phyloP scores from a whole-genome alignment of 2,329 filamentous ascomycete genomes.

The Diaporthe citrichinensis region DNA sequence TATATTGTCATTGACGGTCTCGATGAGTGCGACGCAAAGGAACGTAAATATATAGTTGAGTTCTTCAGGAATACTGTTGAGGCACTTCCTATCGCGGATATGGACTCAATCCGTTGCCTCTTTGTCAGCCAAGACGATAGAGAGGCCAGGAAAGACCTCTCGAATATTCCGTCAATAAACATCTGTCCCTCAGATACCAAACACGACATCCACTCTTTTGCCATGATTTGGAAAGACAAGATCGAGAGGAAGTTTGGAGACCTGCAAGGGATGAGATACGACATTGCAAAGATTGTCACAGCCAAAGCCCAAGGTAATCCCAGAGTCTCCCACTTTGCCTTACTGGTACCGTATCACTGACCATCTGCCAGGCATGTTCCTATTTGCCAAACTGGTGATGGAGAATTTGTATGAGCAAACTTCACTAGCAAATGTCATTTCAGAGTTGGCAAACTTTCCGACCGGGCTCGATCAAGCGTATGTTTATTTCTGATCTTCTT shows the following conservation, averaged over 20 bases:
- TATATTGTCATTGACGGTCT: neutral
- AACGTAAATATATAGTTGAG: neutral
- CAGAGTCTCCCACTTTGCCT: neutral
- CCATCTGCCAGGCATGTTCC: neutral
- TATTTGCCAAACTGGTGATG: neutral
- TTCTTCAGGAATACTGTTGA: constrained; percentile 29
- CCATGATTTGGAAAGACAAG: neutral
- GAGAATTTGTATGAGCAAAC: neutral
- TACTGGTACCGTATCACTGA: neutral
- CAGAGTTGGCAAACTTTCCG: neutral
- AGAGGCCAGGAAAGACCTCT: constrained; percentile 45
- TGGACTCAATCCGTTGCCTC: constrained; percentile 46
- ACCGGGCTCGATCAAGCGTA: neutral
- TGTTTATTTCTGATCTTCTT: neutral
- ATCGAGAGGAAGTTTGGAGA: neutral
- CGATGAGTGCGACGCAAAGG: neutral
- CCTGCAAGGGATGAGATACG: neutral
- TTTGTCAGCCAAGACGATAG: constrained; percentile 52
- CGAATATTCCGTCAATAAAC: neutral
- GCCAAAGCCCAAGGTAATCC: neutral
- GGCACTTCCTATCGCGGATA: constrained; percentile 33
- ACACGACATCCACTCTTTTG: neutral
- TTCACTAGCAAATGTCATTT: neutral
- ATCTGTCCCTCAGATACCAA: neutral
- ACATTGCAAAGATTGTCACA: neutral